Evolutionary conservation across 1,139 yeast species (phyloP).

Genomic region (Lodderomyces parapsilosis): DNA sequence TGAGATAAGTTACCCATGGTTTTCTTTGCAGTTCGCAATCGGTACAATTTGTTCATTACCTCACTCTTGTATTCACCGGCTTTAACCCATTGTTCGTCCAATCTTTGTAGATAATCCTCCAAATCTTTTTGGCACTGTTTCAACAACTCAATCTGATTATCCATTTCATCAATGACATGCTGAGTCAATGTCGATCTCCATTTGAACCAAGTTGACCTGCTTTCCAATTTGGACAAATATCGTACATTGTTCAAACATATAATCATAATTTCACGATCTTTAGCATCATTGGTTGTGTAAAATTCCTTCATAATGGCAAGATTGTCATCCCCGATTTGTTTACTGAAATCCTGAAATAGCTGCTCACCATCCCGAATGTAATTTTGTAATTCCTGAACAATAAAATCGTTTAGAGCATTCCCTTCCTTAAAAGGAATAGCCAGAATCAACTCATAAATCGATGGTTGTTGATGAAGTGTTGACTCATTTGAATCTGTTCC

Average conservation of each 20-base stretch:
- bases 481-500: constrained; percentile 22
- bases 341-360: constrained; percentile 43
- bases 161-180: constrained; percentile 37
- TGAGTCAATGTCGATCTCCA: constrained; percentile 52
- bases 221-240: constrained; percentile 49
- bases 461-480: constrained; percentile 14
- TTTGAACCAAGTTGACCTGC: constrained; percentile 55
- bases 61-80: constrained; percentile 4
- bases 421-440: constrained; percentile 35
- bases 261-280: constrained; percentile 30
- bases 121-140: constrained; percentile 5
- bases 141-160: constrained; percentile 26
- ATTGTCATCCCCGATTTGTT: constrained; percentile 43
- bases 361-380: constrained; percentile 50
- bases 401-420: constrained; percentile 50
- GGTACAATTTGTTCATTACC: constrained; percentile 15
- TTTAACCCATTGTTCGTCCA: background rate
- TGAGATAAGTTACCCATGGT: constrained; percentile 1
- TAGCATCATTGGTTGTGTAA: constrained; percentile 24
- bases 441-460: constrained; percentile 28
- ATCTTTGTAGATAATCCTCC: background rate
- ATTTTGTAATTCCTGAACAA: constrained; percentile 51
- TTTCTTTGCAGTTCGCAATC: background rate
- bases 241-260: constrained; percentile 45
- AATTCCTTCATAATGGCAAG: constrained; percentile 51